Evolutionary conservation across 192 early-diverging fungal species (phyloP), one percentile per base, ranked within the genome.

Genomic region (Funneliformis geosporum): DNA sequence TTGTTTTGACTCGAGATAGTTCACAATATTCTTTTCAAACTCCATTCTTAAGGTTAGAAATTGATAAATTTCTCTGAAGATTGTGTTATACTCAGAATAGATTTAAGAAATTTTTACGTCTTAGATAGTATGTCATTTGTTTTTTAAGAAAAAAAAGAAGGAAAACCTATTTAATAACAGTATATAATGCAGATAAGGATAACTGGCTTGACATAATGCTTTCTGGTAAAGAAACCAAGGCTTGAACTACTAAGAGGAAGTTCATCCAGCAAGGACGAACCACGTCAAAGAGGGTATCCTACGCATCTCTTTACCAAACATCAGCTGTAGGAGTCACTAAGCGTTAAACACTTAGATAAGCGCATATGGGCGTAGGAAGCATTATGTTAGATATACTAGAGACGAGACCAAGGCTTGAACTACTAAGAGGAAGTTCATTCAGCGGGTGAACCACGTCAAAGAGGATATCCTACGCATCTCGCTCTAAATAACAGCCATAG

Each of bases 151-250:
- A 61, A 25, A 61, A 61, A 18, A 61, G 5, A 23, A 18, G 60
- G 16, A 61, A 61, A 25, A 61, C 16, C 60, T 23, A 61, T 23
- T 61, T 23, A 23, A 61, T 25, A 61, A 61, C 25, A 61, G 21
- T n/a, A n/a, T n/a, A n/a, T 23, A 18, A 61, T 5, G 11, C 25
- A 61, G 21, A 61, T 5, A 23, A 61, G 25, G 25, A 61, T 61
- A 61, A 27, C 67, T 69, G 67, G 67, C n/a, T 69, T 69, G 67
- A 69, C 14, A 40, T 69, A 39, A 40, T 69, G 39, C 67, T 39
- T 69, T 69, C 67, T 69, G 67, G 67, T 69, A 69, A 69, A 69
- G 67, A 69, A 27, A 69, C 28, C n/a, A 69, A 69, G 67, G 14
- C 23, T 33, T 69, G 60, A 62, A 62, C 60, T 62, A 62, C 60